Conservation (phyloP, 805 yeast genomes). For the Candida maris region DNA sequence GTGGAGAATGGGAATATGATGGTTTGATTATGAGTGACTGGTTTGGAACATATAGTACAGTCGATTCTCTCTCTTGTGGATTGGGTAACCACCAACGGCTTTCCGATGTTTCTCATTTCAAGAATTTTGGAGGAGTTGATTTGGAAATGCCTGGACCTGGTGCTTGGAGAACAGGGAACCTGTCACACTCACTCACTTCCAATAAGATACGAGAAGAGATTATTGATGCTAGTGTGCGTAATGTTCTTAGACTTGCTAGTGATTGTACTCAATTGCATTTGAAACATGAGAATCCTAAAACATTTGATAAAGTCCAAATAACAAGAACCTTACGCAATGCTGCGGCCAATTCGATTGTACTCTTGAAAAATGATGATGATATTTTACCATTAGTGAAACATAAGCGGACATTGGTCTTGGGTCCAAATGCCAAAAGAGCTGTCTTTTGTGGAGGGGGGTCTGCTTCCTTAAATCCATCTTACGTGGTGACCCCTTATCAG, state of each 20-base stretch:
- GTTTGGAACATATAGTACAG: conserved; percentile 54
- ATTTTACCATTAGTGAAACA: conserved; percentile 45
- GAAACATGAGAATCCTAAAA: not conserved
- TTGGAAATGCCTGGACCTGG: conserved; percentile 64
- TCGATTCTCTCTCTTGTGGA: conserved; percentile 49
- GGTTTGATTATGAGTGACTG: conserved; percentile 64
- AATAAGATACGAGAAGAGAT: not conserved
- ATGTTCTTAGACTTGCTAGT: not conserved
- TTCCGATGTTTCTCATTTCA: not conserved
- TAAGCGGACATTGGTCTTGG: conserved; percentile 48
- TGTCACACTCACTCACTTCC: conserved; percentile 36
- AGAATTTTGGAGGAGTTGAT: conserved; percentile 27
- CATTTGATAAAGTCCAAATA: not conserved
- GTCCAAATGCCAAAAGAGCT: conserved; percentile 52
- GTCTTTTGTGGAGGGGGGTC: conserved; percentile 60
- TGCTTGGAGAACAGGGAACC: conserved; percentile 37
- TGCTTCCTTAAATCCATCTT: conserved; percentile 36
- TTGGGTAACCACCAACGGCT: conserved; percentile 3
- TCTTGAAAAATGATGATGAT: conserved; percentile 48
- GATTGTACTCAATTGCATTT: not conserved
- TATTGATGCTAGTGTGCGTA: not conserved
- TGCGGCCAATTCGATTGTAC: conserved; percentile 49
- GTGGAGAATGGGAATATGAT: conserved; percentile 56
- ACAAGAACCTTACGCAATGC: conserved; percentile 33
- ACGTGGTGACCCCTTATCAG: conserved; percentile 6